Percentiles rank a stretch among this genome's conserved stretches.
These are phyloP conservation scores for Solanum acaule DNA, from an alignment of 257 asterid species.

Conservation along the genomic window DNA sequence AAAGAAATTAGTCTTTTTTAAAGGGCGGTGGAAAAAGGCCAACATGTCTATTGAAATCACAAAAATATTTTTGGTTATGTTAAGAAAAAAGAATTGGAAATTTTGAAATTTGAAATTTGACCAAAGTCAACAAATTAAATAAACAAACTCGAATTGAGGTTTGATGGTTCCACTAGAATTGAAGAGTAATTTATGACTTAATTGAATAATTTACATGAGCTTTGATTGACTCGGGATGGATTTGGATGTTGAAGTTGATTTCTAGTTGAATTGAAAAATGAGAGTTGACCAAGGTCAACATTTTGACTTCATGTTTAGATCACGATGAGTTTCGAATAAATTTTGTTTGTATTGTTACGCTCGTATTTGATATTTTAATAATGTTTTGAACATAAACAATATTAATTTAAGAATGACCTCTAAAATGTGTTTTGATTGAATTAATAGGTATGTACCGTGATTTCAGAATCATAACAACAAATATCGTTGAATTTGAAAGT, in stretches of 20 bases:
- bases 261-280: background rate
- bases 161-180: background rate
- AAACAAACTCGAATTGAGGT: background rate
- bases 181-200: too few species aligned
- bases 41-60: background rate
- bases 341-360: background rate
- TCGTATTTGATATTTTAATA: background rate
- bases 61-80: background rate
- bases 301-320: background rate
- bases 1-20: background rate
- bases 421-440: too few species aligned
- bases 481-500: background rate
- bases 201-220: background rate
- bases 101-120: background rate
- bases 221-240: background rate
- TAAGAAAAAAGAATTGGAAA: background rate
- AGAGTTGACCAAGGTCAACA: too few species aligned
- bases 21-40: background rate
- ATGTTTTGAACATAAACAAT: too few species aligned
- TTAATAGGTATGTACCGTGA: background rate
- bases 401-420: background rate
- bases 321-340: background rate
- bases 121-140: background rate
- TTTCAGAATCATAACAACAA: background rate
- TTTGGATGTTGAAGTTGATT: too few species aligned